Conservation (phyloP, 257 asterid species). For the Galeopsis tetrahit region DNA sequence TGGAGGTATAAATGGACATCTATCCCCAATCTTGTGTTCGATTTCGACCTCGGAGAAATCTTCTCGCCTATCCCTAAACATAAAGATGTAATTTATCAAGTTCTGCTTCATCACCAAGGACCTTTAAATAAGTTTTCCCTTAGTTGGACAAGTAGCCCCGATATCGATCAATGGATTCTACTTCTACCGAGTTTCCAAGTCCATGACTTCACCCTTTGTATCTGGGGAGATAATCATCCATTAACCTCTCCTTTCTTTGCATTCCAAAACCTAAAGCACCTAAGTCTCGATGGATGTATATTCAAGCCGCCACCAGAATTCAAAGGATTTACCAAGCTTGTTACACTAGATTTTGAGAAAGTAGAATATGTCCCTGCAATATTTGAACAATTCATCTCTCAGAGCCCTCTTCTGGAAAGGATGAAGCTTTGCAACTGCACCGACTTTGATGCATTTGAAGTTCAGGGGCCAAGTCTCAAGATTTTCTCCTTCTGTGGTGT, state of each 20-base stretch:
- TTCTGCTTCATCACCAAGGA: constrained; percentile 23
- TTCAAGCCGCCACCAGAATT: constrained; percentile 16
- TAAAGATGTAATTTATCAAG: background rate
- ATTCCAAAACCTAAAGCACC: background rate
- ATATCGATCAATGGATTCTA: background rate
- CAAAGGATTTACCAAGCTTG: constrained; percentile 24
- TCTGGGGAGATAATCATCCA: background rate
- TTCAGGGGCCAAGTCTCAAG: too few species aligned
- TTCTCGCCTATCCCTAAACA: background rate
- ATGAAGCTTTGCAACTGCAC: background rate
- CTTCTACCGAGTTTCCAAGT: background rate
- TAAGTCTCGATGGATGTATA: constrained; percentile 8
- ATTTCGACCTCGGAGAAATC: background rate
- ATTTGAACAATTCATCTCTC: constrained; percentile 16
- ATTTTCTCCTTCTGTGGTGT: too few species aligned
- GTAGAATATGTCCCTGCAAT: constrained; percentile 9
- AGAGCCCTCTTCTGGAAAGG: constrained; percentile 16
- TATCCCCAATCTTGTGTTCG: constrained; percentile 17
- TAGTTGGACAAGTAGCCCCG: background rate
- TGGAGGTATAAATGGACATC: background rate
- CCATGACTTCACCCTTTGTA: constrained; percentile 20
- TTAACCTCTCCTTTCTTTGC: constrained; percentile 8
- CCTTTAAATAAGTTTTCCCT: constrained; percentile 20
- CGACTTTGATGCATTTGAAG: background rate
- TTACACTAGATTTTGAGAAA: background rate